Evolutionary conservation across 495 filamentous ascomycete genomes (phyloP).

Genomic region (Neurospora terricola): DNA sequence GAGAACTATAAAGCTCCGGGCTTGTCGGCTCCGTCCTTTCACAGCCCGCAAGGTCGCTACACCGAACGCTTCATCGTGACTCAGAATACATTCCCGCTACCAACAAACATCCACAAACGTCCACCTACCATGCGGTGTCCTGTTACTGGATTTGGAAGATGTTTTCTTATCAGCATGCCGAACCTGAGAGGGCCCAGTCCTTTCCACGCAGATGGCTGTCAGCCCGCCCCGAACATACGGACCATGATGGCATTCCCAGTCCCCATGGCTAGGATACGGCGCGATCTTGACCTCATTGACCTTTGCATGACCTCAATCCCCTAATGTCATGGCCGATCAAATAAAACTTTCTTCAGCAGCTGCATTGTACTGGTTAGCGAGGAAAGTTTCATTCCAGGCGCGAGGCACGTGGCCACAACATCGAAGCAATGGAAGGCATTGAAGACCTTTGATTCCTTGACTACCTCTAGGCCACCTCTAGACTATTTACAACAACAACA

Average conservation of each 20-base stretch:
- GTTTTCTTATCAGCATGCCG: neutral
- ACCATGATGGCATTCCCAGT: neutral
- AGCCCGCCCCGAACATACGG: neutral
- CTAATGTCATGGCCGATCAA: neutral
- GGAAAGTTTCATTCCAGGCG: neutral
- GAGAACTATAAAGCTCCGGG: neutral
- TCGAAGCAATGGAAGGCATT: neutral
- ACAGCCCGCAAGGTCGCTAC: neutral
- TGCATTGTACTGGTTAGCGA: neutral
- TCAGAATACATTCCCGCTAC: neutral
- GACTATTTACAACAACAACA: neutral
- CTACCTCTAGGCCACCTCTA: neutral
- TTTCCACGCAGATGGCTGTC: neutral
- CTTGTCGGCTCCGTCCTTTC: neutral
- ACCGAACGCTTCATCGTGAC: neutral
- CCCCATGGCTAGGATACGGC: neutral
- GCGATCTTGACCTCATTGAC: neutral
- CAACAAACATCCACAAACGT: neutral
- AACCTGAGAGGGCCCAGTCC: neutral
- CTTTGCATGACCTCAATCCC: neutral
- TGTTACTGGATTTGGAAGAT: neutral
- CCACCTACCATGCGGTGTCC: neutral
- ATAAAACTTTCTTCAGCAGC: neutral
- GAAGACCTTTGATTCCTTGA: neutral
- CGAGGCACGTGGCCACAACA: neutral